phyloP scores from a whole-genome alignment of 805 yeast species.

The Sugiyamaella chiloensis region DNA sequence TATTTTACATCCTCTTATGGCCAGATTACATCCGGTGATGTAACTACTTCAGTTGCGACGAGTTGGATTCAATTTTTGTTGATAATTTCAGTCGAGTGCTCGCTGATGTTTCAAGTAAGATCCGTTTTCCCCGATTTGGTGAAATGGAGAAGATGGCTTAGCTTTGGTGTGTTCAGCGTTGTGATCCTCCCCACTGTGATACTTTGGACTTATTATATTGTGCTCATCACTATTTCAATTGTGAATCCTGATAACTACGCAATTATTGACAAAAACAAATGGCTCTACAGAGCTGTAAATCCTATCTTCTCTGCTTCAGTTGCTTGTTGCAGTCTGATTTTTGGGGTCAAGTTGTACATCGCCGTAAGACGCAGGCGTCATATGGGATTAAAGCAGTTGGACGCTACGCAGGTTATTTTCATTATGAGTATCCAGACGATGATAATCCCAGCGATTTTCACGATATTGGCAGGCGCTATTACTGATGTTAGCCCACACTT shows the following conservation, averaged over 20 bases:
- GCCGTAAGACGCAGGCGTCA: slow-evolving; percentile 72
- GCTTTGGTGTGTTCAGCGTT: slow-evolving; percentile 32
- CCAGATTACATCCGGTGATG: slow-evolving; percentile 38
- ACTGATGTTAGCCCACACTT: slow-evolving; percentile 24
- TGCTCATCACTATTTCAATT: slow-evolving; percentile 37
- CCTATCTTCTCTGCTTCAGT: slow-evolving; percentile 70
- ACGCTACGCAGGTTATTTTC: slow-evolving; percentile 71
- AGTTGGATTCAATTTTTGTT: slow-evolving; percentile 59
- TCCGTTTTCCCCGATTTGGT: slow-evolving; percentile 52
- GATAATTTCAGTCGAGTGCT: slow-evolving; percentile 56
- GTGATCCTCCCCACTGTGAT: slow-evolving; percentile 56
- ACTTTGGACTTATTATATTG: slow-evolving; percentile 54
- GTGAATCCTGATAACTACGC: slow-evolving; percentile 42
- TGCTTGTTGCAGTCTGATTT: slow-evolving; percentile 55
- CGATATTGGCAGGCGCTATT: slow-evolving; percentile 44
- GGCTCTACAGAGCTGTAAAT: slow-evolving; percentile 32
- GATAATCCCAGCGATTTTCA: slow-evolving; percentile 69
- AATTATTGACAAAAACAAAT: slow-evolving; percentile 41
- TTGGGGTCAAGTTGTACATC: slow-evolving; percentile 58
- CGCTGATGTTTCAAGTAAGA: slow-evolving; percentile 68
- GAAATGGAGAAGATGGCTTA: slow-evolving; percentile 44
- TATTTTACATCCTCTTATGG: slow-evolving; percentile 46
- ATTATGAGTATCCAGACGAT: slow-evolving; percentile 82
- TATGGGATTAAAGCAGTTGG: slow-evolving; percentile 80
- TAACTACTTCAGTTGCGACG: slow-evolving; percentile 56